Evolutionary conservation across 352 stramenopile genomes (phyloP), one percentile per base, ranked within the genome.

Genomic region (Aphanomyces stellatus): DNA sequence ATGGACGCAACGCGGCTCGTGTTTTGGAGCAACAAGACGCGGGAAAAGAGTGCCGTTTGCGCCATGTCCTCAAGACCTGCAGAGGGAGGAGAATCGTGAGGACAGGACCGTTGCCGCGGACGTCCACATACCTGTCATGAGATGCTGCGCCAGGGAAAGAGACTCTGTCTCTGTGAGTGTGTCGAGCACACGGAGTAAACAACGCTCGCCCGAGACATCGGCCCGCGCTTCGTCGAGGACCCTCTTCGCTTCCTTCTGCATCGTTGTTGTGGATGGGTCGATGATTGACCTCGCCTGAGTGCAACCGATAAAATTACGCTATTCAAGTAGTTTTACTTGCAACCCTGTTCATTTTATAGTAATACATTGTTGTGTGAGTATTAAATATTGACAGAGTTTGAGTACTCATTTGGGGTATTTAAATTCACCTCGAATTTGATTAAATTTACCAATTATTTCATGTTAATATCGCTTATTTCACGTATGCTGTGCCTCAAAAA

Each of bases 231-330:
- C 60, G 17, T 49, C 41, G 4, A 67, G 41, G 13, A 67, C 33
- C 0, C 48, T 37, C 40, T 53, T 55, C 17, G 60, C 60, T 57
- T 67, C 46, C 30, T 67, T 67, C 22, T 67, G 37, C 60, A 67
- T 67, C 24, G 3, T n/a, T n/a, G n/a, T n/a, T n/a, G n/a, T n/a
- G n/a, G n/a, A n/a, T n/a, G n/a, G n/a, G n/a, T n/a, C n/a, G n/a
- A n/a, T 22, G 33, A 64, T 35, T 51, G 35, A 33, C 10, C 4
- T 42, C 24, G 27, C 27, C n/a, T n/a, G n/a, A n/a, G n/a, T n/a
- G n/a, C n/a, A n/a, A n/a, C n/a, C n/a, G n/a, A n/a, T n/a, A n/a
- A n/a, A n/a, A n/a, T n/a, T n/a, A n/a, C n/a, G n/a, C n/a, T n/a
- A n/a, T n/a, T n/a, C n/a, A n/a, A n/a, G n/a, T n/a, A n/a, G n/a